Evolutionary conservation across 2,329 filamentous ascomycete species (phyloP).

Genomic region (Pseudodiploospora longispora): DNA sequence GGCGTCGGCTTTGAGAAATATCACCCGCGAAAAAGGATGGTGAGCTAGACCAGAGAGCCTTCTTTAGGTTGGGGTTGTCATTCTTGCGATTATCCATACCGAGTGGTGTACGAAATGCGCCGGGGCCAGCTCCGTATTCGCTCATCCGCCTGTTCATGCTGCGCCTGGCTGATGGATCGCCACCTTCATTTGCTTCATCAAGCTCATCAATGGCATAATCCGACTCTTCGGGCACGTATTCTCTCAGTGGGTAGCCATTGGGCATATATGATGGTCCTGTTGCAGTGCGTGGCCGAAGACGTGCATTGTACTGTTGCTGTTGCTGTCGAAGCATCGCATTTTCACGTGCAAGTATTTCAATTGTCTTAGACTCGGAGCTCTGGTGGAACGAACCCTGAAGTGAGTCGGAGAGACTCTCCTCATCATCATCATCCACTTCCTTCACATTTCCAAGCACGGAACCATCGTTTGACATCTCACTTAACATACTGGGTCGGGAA

Average conservation of each 20-base stretch:
- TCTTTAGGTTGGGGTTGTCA: constrained; percentile 52
- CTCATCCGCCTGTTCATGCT: constrained; percentile 46
- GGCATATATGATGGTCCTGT: constrained; percentile 46
- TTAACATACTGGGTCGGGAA: constrained; percentile 69
- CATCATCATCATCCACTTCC: constrained; percentile 61
- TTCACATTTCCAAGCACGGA: constrained; percentile 59
- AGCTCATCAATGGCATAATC: constrained; percentile 68
- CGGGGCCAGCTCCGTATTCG: constrained; percentile 41
- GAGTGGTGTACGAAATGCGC: constrained; percentile 39
- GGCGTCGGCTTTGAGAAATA: constrained; percentile 64
- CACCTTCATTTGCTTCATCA: constrained; percentile 50
- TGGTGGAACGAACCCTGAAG: constrained; percentile 43
- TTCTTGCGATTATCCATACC: constrained; percentile 53
- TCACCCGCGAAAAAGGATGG: constrained; percentile 59
- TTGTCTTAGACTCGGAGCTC: constrained; percentile 51
- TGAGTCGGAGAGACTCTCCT: constrained; percentile 46
- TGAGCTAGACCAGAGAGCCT: constrained; percentile 63
- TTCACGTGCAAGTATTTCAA: constrained; percentile 54
- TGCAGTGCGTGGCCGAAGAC: constrained; percentile 50
- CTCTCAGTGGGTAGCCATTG: constrained; percentile 53
- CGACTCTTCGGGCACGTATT: constrained; percentile 54
- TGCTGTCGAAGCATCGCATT: constrained; percentile 55
- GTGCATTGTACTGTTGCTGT: constrained; percentile 43
- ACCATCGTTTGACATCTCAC: constrained; percentile 60
- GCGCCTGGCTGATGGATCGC: constrained; percentile 39